phyloP scores from a whole-genome alignment of 352 stramenopile genomes.

The Phytophthora chlamydospora region DNA sequence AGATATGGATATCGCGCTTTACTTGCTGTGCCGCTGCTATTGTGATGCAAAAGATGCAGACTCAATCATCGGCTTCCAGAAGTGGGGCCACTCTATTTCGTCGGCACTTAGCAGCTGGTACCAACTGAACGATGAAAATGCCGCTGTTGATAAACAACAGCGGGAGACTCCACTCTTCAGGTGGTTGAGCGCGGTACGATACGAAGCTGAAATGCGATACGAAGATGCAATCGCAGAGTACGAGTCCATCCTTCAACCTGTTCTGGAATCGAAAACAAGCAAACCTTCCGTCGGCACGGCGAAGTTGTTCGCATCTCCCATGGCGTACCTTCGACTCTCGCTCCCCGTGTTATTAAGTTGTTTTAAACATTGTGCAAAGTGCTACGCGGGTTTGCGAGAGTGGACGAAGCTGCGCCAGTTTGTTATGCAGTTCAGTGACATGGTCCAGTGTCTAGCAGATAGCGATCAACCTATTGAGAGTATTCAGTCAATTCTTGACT shows the following conservation, averaged over 20 bases:
- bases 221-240: slow-evolving; percentile 67
- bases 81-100: slow-evolving; percentile 46
- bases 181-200: slow-evolving; percentile 46
- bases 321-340: slow-evolving; percentile 46
- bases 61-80: slow-evolving; percentile 53
- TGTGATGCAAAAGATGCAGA: slow-evolving; percentile 61
- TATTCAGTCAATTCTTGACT: slow-evolving; percentile 41
- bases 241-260: slow-evolving; percentile 42
- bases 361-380: slow-evolving; percentile 56
- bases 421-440: slow-evolving; percentile 31
- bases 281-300: not conserved
- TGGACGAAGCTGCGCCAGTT: slow-evolving; percentile 51
- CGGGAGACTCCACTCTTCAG: slow-evolving; percentile 39
- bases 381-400: slow-evolving; percentile 46
- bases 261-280: slow-evolving; percentile 17
- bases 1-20: slow-evolving; percentile 58
- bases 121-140: slow-evolving; percentile 17
- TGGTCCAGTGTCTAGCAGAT: slow-evolving; percentile 32
- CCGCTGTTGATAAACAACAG: slow-evolving; percentile 15
- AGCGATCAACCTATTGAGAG: slow-evolving; percentile 26
- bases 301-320: slow-evolving; percentile 36
- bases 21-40: slow-evolving; percentile 45
- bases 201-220: slow-evolving; percentile 65
- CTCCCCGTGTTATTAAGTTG: slow-evolving; percentile 42
- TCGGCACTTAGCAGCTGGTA: slow-evolving; percentile 31